Evolutionary conservation across 495 filamentous ascomycete genomes (phyloP).

Genomic region (Xeromyces bisporus): DNA sequence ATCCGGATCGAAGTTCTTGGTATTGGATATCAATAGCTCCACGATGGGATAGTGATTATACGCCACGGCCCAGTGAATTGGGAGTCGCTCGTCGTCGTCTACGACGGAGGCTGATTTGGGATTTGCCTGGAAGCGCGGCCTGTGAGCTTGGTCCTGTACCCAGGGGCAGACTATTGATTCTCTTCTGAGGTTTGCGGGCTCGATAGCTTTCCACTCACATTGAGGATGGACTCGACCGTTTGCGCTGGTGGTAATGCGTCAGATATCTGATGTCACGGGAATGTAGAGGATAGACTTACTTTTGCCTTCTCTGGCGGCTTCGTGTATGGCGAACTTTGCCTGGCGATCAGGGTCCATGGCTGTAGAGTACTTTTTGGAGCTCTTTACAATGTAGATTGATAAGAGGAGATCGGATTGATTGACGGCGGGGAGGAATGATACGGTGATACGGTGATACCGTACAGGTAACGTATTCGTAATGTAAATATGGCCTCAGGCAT

Average conservation of each 20-base stretch:
- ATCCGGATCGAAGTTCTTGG: slow-evolving; percentile 77
- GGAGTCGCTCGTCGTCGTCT: slow-evolving; percentile 80
- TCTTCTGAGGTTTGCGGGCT: too few species aligned
- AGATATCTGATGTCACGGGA: slow-evolving; percentile 4
- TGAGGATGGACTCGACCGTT: slow-evolving; percentile 60
- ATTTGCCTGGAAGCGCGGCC: too few species aligned
- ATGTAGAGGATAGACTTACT: slow-evolving; percentile 31
- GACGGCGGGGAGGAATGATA: too few species aligned
- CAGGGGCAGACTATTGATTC: too few species aligned
- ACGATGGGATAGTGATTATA: slow-evolving; percentile 66
- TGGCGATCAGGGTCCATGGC: slow-evolving; percentile 27
- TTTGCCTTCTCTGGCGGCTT: slow-evolving; percentile 74
- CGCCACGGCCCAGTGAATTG: slow-evolving; percentile 89
- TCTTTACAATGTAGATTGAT: too few species aligned
- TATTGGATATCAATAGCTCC: slow-evolving; percentile 43
- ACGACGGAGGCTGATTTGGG: slow-evolving; percentile 54
- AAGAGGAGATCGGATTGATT: too few species aligned
- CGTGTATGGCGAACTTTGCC: slow-evolving; percentile 70
- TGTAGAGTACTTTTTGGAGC: too few species aligned
- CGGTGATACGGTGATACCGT: too few species aligned
- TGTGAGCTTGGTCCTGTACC: too few species aligned
- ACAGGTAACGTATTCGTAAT: too few species aligned
- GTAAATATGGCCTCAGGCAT: too few species aligned
- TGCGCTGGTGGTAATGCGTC: slow-evolving; percentile 26
- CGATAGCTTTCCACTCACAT: too few species aligned